Evolutionary conservation across 768 basidiomycete species (phyloP).

Genomic region (Termitomyces sp.): DNA sequence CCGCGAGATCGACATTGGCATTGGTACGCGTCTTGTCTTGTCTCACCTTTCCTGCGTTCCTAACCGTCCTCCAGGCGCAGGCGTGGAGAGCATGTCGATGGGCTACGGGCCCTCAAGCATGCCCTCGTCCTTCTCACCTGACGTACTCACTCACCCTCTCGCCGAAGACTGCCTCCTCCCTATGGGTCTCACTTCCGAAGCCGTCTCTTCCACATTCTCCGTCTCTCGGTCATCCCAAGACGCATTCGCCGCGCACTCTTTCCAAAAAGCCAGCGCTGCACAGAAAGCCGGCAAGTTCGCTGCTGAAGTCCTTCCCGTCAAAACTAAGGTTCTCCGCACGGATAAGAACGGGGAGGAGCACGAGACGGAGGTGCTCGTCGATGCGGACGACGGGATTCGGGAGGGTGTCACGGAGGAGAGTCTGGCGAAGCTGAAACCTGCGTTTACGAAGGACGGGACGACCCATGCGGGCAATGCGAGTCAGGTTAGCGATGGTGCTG

Average conservation of each 20-base stretch:
- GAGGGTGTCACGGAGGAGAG: constrained; percentile 79
- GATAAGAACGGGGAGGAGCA: constrained; percentile 72
- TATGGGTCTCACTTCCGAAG: constrained; percentile 96
- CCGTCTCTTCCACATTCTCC: constrained; percentile 73
- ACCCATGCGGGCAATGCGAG: constrained; percentile 86
- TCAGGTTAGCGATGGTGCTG: constrained; percentile 90
- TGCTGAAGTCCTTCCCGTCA: constrained; percentile 80
- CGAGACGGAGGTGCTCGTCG: constrained; percentile 62
- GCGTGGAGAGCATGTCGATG: constrained; percentile 87
- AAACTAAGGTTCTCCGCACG: constrained; percentile 42
- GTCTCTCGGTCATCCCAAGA: constrained; percentile 63
- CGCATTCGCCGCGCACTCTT: constrained; percentile 77
- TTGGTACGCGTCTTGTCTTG: constrained; percentile 45
- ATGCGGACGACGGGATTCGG: constrained; percentile 80
- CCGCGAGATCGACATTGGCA: constrained; percentile 86
- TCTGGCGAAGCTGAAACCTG: constrained; percentile 79
- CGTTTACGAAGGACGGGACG: constrained; percentile 68
- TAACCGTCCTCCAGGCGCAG: constrained; percentile 19
- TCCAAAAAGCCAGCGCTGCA: constrained; percentile 78
- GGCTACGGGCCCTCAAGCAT: constrained; percentile 56
- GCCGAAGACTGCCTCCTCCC: constrained; percentile 81
- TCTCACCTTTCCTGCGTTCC: rapidly evolving
- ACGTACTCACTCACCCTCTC: constrained; percentile 58
- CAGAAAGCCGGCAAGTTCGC: constrained; percentile 79
- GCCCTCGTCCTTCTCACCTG: constrained; percentile 55